Percentiles rank a stretch among this genome's conserved stretches.
These are phyloP conservation scores for Alternaria brassicicola DNA, from an alignment of 2,329 filamentous ascomycete genomes.

Conservation along the genomic window DNA sequence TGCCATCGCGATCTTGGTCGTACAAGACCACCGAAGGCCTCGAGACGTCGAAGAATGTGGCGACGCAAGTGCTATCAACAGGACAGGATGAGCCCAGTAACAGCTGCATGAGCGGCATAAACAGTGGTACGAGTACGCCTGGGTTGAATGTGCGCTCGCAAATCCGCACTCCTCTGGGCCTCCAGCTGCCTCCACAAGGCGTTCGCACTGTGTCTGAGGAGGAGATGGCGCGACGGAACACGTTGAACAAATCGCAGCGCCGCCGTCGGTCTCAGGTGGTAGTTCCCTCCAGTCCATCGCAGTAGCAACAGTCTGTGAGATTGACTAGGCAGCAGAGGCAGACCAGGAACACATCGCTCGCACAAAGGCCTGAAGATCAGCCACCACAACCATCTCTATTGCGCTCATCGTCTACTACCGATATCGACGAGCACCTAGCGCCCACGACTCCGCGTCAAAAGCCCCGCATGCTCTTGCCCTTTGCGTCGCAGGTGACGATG, in stretches of 20 bases:
- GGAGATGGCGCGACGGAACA: background rate
- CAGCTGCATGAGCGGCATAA: background rate
- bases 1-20: slow-evolving; percentile 8
- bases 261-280: background rate
- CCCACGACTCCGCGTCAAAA: background rate
- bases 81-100: background rate
- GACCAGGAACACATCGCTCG: background rate
- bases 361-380: background rate
- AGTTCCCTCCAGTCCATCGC: background rate
- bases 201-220: background rate
- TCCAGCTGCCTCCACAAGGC: background rate
- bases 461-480: background rate
- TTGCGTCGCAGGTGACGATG: background rate
- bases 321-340: background rate
- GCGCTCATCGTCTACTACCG: slow-evolving; percentile 10
- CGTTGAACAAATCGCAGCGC: background rate
- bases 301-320: background rate
- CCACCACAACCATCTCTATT: background rate
- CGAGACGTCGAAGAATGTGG: background rate
- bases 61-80: too few relatives aligned
- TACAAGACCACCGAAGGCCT: background rate
- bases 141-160: background rate
- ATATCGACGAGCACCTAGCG: slow-evolving; percentile 3
- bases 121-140: background rate
- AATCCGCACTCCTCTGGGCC: background rate